A percentile compares a stretch with the other conserved stretches of the same genome.
phyloP scores from a whole-genome alignment of 2,329 filamentous ascomycete species.

The Microsporum canis region DNA sequence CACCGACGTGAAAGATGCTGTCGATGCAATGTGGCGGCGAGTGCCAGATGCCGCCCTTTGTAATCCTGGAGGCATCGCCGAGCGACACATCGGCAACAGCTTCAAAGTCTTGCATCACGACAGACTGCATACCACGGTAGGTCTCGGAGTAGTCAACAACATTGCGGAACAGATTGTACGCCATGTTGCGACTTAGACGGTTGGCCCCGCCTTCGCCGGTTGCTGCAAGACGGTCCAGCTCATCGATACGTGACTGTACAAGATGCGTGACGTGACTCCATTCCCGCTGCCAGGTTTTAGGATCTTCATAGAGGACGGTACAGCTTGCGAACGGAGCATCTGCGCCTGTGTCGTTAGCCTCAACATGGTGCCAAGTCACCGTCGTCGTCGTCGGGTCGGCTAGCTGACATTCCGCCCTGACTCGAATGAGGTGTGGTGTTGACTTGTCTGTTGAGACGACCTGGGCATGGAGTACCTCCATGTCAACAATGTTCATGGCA shows the following conservation, averaged over 20 bases:
- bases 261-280: slow-evolving; percentile 20
- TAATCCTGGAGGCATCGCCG: slow-evolving; percentile 13
- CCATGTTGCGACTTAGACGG: slow-evolving; percentile 21
- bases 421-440: slow-evolving; percentile 36
- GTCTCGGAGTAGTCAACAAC: slow-evolving; percentile 26
- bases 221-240: slow-evolving; percentile 18
- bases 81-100: slow-evolving; percentile 21
- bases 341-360: slow-evolving; percentile 9
- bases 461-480: slow-evolving; percentile 44
- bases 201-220: slow-evolving; percentile 17
- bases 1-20: slow-evolving; percentile 26
- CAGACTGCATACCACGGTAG: slow-evolving; percentile 29
- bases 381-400: slow-evolving; percentile 35
- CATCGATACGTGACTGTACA: slow-evolving; percentile 19
- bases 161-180: slow-evolving; percentile 27
- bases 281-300: slow-evolving; percentile 17
- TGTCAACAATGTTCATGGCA: slow-evolving; percentile 29
- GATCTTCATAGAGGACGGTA: slow-evolving; percentile 16
- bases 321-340: slow-evolving; percentile 20
- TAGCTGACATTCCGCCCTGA: slow-evolving; percentile 46
- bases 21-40: slow-evolving; percentile 28
- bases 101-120: slow-evolving; percentile 24
- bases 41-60: slow-evolving; percentile 6
- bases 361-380: slow-evolving; percentile 21
- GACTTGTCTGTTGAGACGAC: slow-evolving; percentile 40